Evolutionary conservation across 2,329 filamentous ascomycete genomes (phyloP).

Genomic region (Aspergillus caelatus): DNA sequence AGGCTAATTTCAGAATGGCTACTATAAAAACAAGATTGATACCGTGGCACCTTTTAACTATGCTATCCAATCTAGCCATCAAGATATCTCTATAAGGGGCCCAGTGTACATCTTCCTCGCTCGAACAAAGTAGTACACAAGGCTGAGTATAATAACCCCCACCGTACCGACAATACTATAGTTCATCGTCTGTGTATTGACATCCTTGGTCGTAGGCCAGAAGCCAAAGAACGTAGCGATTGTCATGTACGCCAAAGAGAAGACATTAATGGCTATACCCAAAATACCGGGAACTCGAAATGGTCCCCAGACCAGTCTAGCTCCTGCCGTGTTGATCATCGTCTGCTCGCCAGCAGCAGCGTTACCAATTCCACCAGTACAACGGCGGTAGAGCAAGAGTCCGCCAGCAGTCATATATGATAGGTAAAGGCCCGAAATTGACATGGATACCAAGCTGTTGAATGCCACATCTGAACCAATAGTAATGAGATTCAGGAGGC

Average conservation of each 20-base stretch:
- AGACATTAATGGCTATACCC: constrained; percentile 48
- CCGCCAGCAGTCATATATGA: constrained; percentile 33
- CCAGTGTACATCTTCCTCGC: constrained; percentile 38
- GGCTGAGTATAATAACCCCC: constrained; percentile 42
- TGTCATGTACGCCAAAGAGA: constrained; percentile 49
- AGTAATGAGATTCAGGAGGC: constrained; percentile 37
- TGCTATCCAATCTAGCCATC: background rate
- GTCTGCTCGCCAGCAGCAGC: constrained; percentile 19
- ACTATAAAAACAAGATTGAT: too few species aligned
- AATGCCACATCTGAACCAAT: constrained; percentile 36
- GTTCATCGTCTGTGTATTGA: constrained; percentile 51
- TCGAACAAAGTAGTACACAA: constrained; percentile 43
- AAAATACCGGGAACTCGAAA: constrained; percentile 31
- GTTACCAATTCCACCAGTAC: constrained; percentile 22
- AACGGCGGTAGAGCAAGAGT: constrained; percentile 32
- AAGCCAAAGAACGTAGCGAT: constrained; percentile 54
- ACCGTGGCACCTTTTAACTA: too few species aligned
- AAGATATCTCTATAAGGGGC: constrained; percentile 28
- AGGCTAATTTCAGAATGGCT: too few species aligned
- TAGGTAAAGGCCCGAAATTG: constrained; percentile 33
- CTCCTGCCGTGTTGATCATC: constrained; percentile 29
- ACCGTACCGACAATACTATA: constrained; percentile 49
- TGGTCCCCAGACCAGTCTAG: constrained; percentile 33
- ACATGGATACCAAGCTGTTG: constrained; percentile 38
- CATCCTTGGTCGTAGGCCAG: constrained; percentile 46